phyloP scores from a whole-genome alignment of 2,329 filamentous ascomycete genomes.

The Colletotrichum euphorbiae region DNA sequence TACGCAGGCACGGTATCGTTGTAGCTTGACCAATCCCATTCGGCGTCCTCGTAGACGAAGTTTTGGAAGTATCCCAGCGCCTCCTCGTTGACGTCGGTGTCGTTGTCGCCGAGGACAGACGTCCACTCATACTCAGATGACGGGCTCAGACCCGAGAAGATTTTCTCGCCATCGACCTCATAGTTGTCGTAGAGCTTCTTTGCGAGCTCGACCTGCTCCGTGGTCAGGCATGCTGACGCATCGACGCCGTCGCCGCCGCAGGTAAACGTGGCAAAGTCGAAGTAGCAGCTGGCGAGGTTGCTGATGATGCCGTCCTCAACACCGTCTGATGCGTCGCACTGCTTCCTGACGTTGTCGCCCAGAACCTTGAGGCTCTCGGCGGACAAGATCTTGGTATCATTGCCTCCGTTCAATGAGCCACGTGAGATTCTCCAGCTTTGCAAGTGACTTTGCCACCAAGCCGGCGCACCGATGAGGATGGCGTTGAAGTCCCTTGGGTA shows the following conservation, averaged over 20 bases:
- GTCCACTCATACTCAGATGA: conserved; percentile 58
- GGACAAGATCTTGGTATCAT: conserved; percentile 57
- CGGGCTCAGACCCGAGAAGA: conserved; percentile 55
- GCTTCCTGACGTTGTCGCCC: conserved; percentile 55
- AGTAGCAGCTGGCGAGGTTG: conserved; percentile 57
- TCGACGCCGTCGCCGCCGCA: conserved; percentile 48
- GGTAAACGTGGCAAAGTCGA: conserved; percentile 55
- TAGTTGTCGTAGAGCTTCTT: conserved; percentile 48
- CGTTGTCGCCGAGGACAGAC: conserved; percentile 46
- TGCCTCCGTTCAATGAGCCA: conserved; percentile 60
- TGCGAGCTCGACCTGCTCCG: conserved; percentile 52
- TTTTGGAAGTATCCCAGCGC: conserved; percentile 51
- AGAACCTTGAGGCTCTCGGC: conserved; percentile 57
- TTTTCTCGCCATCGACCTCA: conserved; percentile 45
- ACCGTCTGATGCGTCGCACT: conserved; percentile 64
- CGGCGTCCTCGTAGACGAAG: conserved; percentile 50
- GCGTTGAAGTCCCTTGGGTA: conserved; percentile 59
- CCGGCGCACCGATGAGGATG: conserved; percentile 60
- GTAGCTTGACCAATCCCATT: conserved; percentile 48
- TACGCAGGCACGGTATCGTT: conserved; percentile 45
- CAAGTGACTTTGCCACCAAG: conserved; percentile 64
- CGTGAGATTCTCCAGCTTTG: conserved; percentile 56
- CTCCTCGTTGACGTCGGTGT: conserved; percentile 49
- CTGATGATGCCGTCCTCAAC: conserved; percentile 62
- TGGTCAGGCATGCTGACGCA: conserved; percentile 53